phyloP scores from a whole-genome alignment of 2,329 filamentous ascomycete species.

The Colletotrichum sp. region DNA sequence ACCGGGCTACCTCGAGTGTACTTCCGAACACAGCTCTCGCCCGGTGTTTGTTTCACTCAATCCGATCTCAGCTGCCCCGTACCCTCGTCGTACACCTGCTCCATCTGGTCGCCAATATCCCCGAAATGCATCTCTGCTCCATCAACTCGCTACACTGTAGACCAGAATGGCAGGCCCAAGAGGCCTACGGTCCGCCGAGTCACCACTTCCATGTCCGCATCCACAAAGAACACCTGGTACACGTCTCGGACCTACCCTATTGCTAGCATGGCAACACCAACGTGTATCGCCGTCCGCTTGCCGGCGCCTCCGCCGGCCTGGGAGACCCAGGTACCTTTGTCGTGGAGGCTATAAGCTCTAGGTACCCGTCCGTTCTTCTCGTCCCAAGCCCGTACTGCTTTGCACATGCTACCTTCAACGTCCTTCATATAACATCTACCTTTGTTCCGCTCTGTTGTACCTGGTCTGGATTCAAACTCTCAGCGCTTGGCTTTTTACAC shows the following conservation, averaged over 20 bases:
- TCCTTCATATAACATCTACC: slow-evolving; percentile 1
- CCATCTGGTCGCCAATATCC: not conserved
- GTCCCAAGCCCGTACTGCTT: not conserved
- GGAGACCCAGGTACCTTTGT: slow-evolving; percentile 16
- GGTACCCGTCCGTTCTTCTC: slow-evolving; percentile 21
- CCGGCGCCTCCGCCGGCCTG: slow-evolving; percentile 14
- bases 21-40: not conserved
- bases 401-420: slow-evolving; percentile 14
- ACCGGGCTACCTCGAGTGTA: not conserved
- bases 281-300: slow-evolving; percentile 13
- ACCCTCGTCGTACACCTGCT: not conserved
- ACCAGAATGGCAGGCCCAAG: not conserved
- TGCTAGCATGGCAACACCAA: slow-evolving; percentile 6
- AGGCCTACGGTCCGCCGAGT: slow-evolving; percentile 3
- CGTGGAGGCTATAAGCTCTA: slow-evolving; percentile 9
- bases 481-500: not conserved
- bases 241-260: not conserved
- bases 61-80: not conserved
- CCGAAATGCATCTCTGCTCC: slow-evolving; percentile 3
- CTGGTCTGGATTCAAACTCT: not conserved
- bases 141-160: slow-evolving; percentile 8
- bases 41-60: not conserved
- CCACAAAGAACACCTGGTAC: slow-evolving; percentile 6
- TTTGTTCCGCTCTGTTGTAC: slow-evolving; percentile 14
- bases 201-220: slow-evolving; percentile 7